A percentile compares a stretch with the other conserved stretches of the same genome.
Conservation (phyloP, 495 filamentous ascomycete species). For the Podospora pseudocomata region DNA sequence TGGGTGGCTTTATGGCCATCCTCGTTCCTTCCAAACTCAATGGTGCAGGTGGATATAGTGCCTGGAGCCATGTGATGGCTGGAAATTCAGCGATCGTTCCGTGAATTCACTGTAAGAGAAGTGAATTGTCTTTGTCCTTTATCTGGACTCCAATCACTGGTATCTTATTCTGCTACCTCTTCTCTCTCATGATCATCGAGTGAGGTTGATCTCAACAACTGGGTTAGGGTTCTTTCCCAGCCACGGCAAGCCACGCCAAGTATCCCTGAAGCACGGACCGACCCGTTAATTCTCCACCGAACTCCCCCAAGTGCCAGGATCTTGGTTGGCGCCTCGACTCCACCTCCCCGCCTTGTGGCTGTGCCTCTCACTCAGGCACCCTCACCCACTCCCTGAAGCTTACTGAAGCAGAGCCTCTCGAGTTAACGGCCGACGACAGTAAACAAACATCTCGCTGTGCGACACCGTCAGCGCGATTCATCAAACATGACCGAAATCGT, state of each 20-base stretch:
- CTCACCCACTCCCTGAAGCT: neutral
- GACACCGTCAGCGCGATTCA: neutral
- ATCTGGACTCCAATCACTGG: no score
- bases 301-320: neutral
- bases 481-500: constrained; percentile 46
- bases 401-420: neutral
- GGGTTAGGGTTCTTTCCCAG: neutral
- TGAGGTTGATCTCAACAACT: neutral
- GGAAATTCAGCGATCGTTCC: neutral
- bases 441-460: neutral
- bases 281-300: neutral
- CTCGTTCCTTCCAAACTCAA: neutral
- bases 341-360: constrained; percentile 17
- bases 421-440: neutral
- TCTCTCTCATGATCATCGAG: neutral
- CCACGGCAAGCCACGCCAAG: constrained; percentile 5
- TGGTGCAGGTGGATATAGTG: no score
- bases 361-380: neutral
- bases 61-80: neutral
- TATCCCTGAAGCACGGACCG: neutral
- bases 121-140: neutral
- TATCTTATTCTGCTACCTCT: no score
- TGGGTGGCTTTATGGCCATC: neutral
- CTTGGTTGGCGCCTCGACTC: neutral
- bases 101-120: neutral